These are phyloP conservation scores for Tirmania nivea DNA, from an alignment of 495 filamentous ascomycete species.

Conservation along the genomic window DNA sequence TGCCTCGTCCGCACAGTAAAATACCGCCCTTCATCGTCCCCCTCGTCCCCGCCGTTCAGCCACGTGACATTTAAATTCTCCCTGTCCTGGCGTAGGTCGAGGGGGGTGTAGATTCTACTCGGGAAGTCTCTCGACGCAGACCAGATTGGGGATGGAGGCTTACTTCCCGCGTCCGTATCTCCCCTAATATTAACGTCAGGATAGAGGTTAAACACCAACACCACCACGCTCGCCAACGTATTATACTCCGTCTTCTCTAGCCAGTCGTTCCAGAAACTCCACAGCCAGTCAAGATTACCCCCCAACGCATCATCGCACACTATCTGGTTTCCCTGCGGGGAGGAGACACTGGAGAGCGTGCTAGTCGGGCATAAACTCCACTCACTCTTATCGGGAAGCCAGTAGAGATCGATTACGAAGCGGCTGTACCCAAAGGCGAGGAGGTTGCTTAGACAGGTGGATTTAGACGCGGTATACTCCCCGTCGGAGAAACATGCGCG, in stretches of 20 bases:
- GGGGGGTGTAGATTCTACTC: conserved; percentile 6
- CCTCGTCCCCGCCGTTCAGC: not conserved
- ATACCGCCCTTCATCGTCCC: conserved; percentile 1
- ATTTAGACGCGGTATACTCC: conserved; percentile 4
- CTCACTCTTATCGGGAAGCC: not conserved
- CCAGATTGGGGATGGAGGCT: not conserved
- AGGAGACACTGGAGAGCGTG: not conserved
- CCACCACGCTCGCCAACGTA: conserved; percentile 6
- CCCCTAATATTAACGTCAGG: not conserved
- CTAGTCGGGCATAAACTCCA: conserved; percentile 10
- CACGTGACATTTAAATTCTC: conserved; percentile 6
- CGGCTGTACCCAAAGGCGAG: conserved; percentile 9
- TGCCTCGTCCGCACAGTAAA: not conserved
- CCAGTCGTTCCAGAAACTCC: conserved; percentile 6
- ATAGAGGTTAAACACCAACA: conserved; percentile 8
- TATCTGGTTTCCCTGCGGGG: not conserved
- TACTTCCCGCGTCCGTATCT: not conserved
- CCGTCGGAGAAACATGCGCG: conserved; percentile 8
- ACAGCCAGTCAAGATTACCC: conserved; percentile 2
- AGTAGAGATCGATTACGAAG: conserved; percentile 9
- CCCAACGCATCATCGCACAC: not conserved
- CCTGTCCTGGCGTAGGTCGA: conserved; percentile 2
- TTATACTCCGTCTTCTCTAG: conserved; percentile 7
- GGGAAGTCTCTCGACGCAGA: no score
- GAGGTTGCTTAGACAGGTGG: conserved; percentile 1